phyloP scores from a whole-genome alignment of 73 alveolate genomes.

The Durusdinium trenchii region DNA sequence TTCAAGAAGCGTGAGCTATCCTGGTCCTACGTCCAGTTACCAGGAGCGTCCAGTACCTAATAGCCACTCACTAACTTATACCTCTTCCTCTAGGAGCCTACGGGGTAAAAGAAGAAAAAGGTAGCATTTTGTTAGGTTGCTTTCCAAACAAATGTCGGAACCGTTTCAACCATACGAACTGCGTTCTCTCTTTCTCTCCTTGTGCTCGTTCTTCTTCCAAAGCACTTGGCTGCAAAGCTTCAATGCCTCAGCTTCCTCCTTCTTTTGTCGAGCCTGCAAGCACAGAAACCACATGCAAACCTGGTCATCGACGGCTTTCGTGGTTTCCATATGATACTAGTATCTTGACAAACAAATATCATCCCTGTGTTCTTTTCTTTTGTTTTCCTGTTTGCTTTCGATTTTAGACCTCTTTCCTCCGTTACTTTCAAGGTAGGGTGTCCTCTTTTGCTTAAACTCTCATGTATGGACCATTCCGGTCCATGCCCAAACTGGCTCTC shows the following conservation, averaged over 20 bases:
- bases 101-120: no score
- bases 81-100: no score
- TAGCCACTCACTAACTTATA: no score
- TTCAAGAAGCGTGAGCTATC: no score
- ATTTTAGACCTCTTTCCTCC: background rate
- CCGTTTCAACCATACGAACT: background rate
- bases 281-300: background rate
- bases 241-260: constrained; percentile 55
- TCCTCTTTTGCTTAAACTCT: no score
- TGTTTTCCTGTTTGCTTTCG: background rate
- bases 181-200: background rate
- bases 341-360: background rate
- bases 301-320: background rate
- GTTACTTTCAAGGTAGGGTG: background rate
- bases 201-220: constrained; percentile 58
- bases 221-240: constrained; percentile 39
- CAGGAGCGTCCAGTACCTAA: no score
- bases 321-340: background rate
- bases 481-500: no score
- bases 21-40: no score
- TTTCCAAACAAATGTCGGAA: background rate
- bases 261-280: background rate
- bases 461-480: no score
- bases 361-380: background rate
- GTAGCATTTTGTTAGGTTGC: background rate